Base-by-base conservation (phyloP, 2,329 filamentous ascomycete genomes). In the Tricladium varicosporioides region DNA sequence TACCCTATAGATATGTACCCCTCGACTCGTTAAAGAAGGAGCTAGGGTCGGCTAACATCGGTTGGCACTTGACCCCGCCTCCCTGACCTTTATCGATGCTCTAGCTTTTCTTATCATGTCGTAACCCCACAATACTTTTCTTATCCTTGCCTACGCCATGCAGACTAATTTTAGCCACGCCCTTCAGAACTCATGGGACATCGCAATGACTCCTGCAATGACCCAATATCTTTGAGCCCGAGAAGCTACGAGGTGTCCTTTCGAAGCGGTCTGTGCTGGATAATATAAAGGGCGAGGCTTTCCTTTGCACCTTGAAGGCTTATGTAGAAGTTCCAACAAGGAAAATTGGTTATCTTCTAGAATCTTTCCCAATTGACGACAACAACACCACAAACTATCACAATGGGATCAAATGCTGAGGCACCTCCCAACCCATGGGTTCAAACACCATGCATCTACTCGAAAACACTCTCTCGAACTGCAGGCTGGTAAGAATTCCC, bases 401-500 rank as follows among this genome's bases (percentile, higher is more conserved):
- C 16, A 50, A 61, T 65, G 63, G 61, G 63, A 3, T 62, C 63
- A 14, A 56, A 48, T 18, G 45, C 45, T 14, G 48, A 53, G 33
- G 32, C 46, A 14, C 54, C 45, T 27, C 53, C 58, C 16, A 60
- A 64, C 32, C 64, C 65, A 51, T 70, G 67, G 67, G 55, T 65
- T 19, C 36, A 61, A 54, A 70, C 67, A 45, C 66, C 67, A 1
- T 61, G 61, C 16, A 63, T 65, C 33, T 52, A 54, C 36, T 70
- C 67, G 10, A 42, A 56, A 15, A 46, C 62, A 7, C 62, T 70
- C 13, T 70, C 67, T 5, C 56, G 42, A n/a, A 51, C 56, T 54
- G 66, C 67, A 61, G 67, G 67, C 36, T 69, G 67, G 67, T 69
- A 63, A 2, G 36, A 48, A 10, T 36, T 22, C 27, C 51, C 42